A percentile compares a stretch with the other conserved stretches of the same genome.
Evolutionary conservation across 2,329 filamentous ascomycete genomes (phyloP).

Genomic region (Pyrenophora seminiperda): DNA sequence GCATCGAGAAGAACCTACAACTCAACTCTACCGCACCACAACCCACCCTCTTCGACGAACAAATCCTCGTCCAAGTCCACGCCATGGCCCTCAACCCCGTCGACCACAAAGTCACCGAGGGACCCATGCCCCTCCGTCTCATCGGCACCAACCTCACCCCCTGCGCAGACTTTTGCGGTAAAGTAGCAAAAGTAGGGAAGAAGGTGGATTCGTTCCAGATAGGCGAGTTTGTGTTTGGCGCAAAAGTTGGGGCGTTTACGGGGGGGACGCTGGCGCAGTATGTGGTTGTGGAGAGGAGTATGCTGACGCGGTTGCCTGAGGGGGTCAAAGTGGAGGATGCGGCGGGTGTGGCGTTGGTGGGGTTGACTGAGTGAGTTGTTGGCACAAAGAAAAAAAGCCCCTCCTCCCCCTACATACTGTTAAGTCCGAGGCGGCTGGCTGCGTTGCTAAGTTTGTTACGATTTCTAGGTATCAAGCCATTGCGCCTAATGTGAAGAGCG

Average conservation of each 20-base stretch:
- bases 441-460: background rate
- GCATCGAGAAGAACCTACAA: conserved; percentile 60
- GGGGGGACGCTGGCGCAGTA: conserved; percentile 50
- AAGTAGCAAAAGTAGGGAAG: conserved; percentile 48
- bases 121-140: conserved; percentile 37
- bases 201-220: conserved; percentile 37
- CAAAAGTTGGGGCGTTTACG: conserved; percentile 33
- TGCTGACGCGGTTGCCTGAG: conserved; percentile 31
- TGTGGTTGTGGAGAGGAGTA: conserved; percentile 31
- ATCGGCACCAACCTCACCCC: conserved; percentile 50
- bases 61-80: conserved; percentile 62
- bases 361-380: conserved; percentile 43
- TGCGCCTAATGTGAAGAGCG: conserved; percentile 44
- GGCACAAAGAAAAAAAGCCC: background rate
- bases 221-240: conserved; percentile 51
- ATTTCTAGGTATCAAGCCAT: conserved; percentile 39
- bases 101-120: conserved; percentile 68
- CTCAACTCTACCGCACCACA: conserved; percentile 53
- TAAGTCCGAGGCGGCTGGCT: no score
- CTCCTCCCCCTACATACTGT: no score
- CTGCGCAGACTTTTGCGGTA: conserved; percentile 60
- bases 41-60: conserved; percentile 45
- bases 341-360: conserved; percentile 46
- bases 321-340: conserved; percentile 41
- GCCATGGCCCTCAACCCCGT: conserved; percentile 64